Base-by-base conservation (phyloP, 345 rosid genomes). In the Bretschneidera sinensis region DNA sequence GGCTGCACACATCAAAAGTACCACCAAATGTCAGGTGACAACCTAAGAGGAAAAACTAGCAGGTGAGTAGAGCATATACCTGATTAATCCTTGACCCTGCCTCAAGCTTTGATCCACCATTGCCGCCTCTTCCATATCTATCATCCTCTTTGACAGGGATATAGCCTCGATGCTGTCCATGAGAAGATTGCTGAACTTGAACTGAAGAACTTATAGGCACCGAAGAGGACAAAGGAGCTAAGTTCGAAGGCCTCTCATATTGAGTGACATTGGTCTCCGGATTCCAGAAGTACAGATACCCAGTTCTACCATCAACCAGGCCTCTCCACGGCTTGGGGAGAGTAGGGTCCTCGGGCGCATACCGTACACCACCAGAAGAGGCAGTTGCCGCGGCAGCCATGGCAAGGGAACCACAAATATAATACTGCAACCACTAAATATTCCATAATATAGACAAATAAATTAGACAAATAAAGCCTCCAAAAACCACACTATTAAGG, bases 281-380 rank as follows among this genome's bases (percentile, higher is more conserved):
- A 75, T 94, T 94, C 99, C 99, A 94, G 74, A 75, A 90, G 80
- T 94, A 94, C 34, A 90, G 80, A 71, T 82, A 94, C 6, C 97
- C 97, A 16, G 96, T 94, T 61, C 80, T 74, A 11, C 95, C 95
- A 80, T 94, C 97, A 52, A 94, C 95, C 20, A 94, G 82, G 2
- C 99, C 97, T 71, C 72, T 90, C 99, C 99, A 94, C 9, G 99
- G 99, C 65, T 88, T 86, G 17, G 99, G 99, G 20, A 94, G 96
- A 9, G 97, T 79, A 3, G 92, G 95, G 34, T 94, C 99, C 43
- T 85, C 91, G 0, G 96, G 96, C 25, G 99, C 97, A 63, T 84
- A 94, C 20, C 97, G 81, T 6, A 87, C 83, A 24, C 81, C 78
- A 60, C 75, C 57, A 9, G 85, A 65, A 23, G 79, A 48, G n/a